Evolutionary conservation across 345 rosid genomes (phyloP).

Genomic region (Lumnitzera littorea): DNA sequence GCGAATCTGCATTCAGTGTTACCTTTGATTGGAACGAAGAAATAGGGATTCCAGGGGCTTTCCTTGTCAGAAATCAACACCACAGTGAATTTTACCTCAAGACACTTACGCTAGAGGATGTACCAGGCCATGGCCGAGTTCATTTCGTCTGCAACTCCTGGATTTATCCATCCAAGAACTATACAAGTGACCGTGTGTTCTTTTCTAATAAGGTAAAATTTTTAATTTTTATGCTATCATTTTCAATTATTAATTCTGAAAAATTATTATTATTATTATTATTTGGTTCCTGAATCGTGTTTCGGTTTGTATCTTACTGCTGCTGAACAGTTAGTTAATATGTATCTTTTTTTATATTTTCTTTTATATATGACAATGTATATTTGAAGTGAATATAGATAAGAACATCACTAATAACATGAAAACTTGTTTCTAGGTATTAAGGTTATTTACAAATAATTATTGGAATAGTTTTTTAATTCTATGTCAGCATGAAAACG

Average conservation of each 20-base stretch:
- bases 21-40: slow-evolving; percentile 30
- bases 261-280: no score
- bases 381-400: no score
- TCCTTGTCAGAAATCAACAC: slow-evolving; percentile 30
- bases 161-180: slow-evolving; percentile 30
- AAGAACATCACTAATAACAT: no score
- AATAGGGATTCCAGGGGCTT: slow-evolving; percentile 31
- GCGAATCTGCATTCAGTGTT: slow-evolving; percentile 25
- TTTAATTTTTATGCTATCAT: neutral
- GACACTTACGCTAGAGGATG: slow-evolving; percentile 31
- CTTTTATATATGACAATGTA: no score
- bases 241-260: neutral
- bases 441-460: no score
- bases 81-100: slow-evolving; percentile 34
- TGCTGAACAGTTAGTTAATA: no score
- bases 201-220: slow-evolving; percentile 31
- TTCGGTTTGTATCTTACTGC: no score
- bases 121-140: slow-evolving; percentile 31
- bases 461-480: no score
- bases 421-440: no score
- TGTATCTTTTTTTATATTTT: no score
- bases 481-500: no score
- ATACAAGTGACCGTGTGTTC: slow-evolving; percentile 29
- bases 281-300: no score
- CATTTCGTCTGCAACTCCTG: slow-evolving; percentile 49